phyloP scores from a whole-genome alignment of 129 eudicot species.

The Arctium minus region DNA sequence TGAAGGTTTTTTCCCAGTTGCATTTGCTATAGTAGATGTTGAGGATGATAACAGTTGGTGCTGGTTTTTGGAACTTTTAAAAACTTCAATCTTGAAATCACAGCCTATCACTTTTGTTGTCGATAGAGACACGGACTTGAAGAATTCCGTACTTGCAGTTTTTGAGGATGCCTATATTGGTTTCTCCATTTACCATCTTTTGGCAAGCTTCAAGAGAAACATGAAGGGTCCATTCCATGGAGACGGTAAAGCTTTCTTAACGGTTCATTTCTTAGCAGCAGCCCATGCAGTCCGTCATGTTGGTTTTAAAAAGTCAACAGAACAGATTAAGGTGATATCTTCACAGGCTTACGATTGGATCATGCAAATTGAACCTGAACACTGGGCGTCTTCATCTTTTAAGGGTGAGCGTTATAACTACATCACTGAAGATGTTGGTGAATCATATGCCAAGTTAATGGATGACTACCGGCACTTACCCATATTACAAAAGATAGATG shows the following conservation, averaged over 20 bases:
- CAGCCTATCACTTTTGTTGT: slow-evolving; percentile 59
- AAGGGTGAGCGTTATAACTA: slow-evolving; percentile 64
- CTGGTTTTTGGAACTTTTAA: slow-evolving; percentile 67
- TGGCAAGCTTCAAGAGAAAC: slow-evolving; percentile 54
- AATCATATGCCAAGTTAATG: slow-evolving; percentile 44
- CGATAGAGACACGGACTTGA: slow-evolving; percentile 60
- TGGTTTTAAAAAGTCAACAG: slow-evolving; percentile 46
- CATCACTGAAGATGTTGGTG: slow-evolving; percentile 51
- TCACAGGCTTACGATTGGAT: slow-evolving; percentile 72
- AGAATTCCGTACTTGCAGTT: slow-evolving; percentile 36
- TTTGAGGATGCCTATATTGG: slow-evolving; percentile 60
- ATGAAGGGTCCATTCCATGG: slow-evolving; percentile 62
- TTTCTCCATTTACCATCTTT: slow-evolving; percentile 65
- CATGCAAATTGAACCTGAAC: slow-evolving; percentile 62
- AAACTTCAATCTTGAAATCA: slow-evolving; percentile 38
- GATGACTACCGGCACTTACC: slow-evolving; percentile 44
- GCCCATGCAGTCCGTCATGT: slow-evolving; percentile 52
- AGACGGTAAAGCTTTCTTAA: slow-evolving; percentile 59
- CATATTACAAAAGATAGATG: slow-evolving; percentile 63
- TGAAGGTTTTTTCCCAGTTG: slow-evolving; percentile 66
- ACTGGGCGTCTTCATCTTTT: slow-evolving; percentile 54
- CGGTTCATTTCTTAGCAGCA: slow-evolving; percentile 52
- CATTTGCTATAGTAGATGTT: slow-evolving; percentile 62
- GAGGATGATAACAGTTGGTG: slow-evolving; percentile 64
- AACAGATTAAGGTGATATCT: slow-evolving; percentile 58